Conservation (phyloP, 345 rosid genomes). For the Acer campestre region DNA sequence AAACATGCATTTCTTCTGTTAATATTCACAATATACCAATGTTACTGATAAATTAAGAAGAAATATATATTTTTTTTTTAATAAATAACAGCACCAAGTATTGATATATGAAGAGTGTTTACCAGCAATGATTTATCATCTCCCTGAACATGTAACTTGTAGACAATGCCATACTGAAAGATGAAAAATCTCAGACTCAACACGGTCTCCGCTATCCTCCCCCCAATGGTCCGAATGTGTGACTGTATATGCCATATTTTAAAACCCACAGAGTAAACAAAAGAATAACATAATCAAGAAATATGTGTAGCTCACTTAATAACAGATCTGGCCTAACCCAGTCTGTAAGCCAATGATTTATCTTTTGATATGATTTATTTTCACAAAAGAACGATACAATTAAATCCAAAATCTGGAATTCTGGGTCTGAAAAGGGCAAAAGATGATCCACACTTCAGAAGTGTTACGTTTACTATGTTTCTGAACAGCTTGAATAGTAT, state of each 20-base stretch:
- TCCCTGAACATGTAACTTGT: conserved; percentile 71
- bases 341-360: not conserved
- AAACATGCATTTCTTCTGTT: not conserved
- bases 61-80: not conserved
- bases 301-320: not conserved
- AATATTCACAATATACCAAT: not conserved
- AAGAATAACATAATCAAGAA: not conserved
- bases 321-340: not conserved
- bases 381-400: not conserved
- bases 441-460: not conserved
- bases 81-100: not conserved
- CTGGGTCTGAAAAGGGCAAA: not conserved
- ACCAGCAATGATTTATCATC: conserved; percentile 68
- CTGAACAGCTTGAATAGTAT: not conserved
- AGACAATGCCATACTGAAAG: conserved; percentile 92
- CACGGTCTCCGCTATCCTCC: conserved; percentile 87
- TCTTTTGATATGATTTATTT: no score
- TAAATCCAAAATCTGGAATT: no score
- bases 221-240: conserved; percentile 79
- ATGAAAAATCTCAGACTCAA: conserved; percentile 85
- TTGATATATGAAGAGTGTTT: conserved; percentile 13
- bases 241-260: conserved; percentile 47
- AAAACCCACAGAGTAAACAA: conserved; percentile 3
- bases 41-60: not conserved
- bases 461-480: not conserved